Percentiles rank a stretch among this genome's conserved stretches.
Conservation (phyloP, 768 basidiomycete genomes). For the Tylopilus cervinicoccineus region DNA sequence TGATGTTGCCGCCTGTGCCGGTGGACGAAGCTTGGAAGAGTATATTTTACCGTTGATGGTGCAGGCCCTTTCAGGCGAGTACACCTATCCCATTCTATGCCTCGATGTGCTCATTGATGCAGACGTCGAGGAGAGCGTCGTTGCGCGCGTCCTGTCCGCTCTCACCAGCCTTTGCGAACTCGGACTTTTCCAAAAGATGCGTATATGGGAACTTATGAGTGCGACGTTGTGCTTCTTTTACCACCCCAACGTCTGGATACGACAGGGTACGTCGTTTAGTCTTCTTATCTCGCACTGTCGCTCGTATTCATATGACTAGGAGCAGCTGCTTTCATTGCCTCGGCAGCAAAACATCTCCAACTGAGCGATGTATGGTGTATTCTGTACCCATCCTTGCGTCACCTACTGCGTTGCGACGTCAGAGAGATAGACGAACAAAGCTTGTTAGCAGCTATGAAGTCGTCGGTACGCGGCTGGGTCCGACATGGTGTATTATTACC, state of each 20-base stretch:
- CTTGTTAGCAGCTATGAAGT: slow-evolving; percentile 71
- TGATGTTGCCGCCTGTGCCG: slow-evolving; percentile 92
- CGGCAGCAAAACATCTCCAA: slow-evolving; percentile 78
- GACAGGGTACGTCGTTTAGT: slow-evolving; percentile 61
- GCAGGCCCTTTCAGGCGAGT: slow-evolving; percentile 86
- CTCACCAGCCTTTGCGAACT: slow-evolving; percentile 88
- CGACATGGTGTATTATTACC: background rate
- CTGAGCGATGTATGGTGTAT: slow-evolving; percentile 96
- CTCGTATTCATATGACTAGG: slow-evolving; percentile 41
- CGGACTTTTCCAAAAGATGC: slow-evolving; percentile 87
- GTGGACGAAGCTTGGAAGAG: slow-evolving; percentile 87
- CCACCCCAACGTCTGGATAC: slow-evolving; percentile 94
- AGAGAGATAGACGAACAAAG: slow-evolving; percentile 67
- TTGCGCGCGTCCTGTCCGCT: slow-evolving; percentile 83
- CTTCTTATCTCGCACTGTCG: background rate
- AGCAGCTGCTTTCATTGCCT: slow-evolving; percentile 82
- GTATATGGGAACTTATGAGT: slow-evolving; percentile 96
- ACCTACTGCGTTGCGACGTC: slow-evolving; percentile 83
- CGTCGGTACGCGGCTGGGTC: slow-evolving; percentile 55
- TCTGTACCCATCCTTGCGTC: slow-evolving; percentile 84
- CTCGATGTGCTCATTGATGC: slow-evolving; percentile 7
- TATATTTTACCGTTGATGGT: slow-evolving; percentile 97
- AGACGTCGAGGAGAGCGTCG: slow-evolving; percentile 96
- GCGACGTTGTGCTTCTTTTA: slow-evolving; percentile 85
- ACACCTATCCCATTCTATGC: background rate